Evolutionary conservation across 129 eudicot species (phyloP).

Genomic region (Heracleum sosnowskyi): DNA sequence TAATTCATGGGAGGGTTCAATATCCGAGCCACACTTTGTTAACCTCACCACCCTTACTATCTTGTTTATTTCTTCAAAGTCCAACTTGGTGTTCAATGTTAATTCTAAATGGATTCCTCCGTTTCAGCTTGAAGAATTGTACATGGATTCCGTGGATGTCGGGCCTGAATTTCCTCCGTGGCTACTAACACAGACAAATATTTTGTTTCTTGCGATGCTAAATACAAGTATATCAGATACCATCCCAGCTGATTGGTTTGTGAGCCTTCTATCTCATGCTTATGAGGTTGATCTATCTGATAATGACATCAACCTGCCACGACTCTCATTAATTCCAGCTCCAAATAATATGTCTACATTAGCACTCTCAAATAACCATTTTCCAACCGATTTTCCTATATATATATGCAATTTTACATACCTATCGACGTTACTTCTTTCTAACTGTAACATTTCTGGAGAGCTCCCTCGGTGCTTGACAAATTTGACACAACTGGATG

Average conservation of each 20-base stretch:
- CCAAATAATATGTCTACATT: not conserved
- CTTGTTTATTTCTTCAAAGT: not conserved
- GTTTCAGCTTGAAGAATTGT: not conserved
- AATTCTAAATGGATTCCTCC: not conserved
- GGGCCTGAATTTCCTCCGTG: conserved; percentile 9
- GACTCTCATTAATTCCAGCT: not conserved
- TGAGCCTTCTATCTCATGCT: not conserved
- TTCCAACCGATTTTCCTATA: not conserved
- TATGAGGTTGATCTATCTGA: not conserved
- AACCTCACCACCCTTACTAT: not conserved
- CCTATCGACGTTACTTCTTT: not conserved
- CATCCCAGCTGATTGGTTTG: conserved; percentile 16
- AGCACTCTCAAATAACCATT: not conserved
- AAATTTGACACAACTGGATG: not conserved
- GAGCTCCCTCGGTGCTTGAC: not conserved
- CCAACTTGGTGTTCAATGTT: not conserved
- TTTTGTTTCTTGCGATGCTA: not conserved
- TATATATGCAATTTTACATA: not conserved
- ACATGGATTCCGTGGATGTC: not conserved
- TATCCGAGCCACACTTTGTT: not conserved
- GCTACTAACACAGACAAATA: not conserved
- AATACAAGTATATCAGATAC: not conserved
- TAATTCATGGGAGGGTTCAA: not conserved
- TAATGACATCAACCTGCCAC: not conserved
- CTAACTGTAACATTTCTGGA: not conserved